phyloP scores from a whole-genome alignment of 441 rosid species.

The Pelargonium exstipulatum region DNA sequence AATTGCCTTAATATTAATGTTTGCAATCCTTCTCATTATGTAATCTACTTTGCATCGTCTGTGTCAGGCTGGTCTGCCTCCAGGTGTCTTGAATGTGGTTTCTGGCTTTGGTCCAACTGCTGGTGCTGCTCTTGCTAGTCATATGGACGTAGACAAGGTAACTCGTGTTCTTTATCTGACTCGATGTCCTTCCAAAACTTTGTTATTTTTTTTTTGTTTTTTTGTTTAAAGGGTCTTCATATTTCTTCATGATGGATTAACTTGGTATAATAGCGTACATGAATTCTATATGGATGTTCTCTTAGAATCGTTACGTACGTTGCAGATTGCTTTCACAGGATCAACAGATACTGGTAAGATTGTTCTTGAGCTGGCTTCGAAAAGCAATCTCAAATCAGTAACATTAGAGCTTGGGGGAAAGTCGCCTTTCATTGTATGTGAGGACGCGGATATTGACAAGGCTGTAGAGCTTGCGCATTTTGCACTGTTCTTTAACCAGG shows the following conservation, averaged over 20 bases:
- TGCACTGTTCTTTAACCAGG: constrained; percentile 85
- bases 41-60: constrained; percentile 29
- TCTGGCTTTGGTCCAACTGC: constrained; percentile 89
- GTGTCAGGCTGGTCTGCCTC: constrained; percentile 85
- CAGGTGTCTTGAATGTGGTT: constrained; percentile 80
- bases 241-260: too few relatives aligned
- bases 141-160: constrained; percentile 98
- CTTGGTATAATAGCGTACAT: too few relatives aligned
- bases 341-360: constrained; percentile 62
- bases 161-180: background rate
- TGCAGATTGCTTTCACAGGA: constrained; percentile 79
- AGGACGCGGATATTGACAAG: constrained; percentile 63
- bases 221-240: too few relatives aligned
- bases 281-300: background rate
- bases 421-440: constrained; percentile 72
- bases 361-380: constrained; percentile 64
- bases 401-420: constrained; percentile 86
- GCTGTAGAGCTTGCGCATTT: constrained; percentile 77
- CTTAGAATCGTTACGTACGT: too few relatives aligned
- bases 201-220: background rate
- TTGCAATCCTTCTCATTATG: constrained; percentile 21
- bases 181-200: background rate
- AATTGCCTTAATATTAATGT: background rate
- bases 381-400: constrained; percentile 74
- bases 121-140: constrained; percentile 84